These are phyloP conservation scores for Daldinia childiae DNA, from an alignment of 495 filamentous ascomycete species.

Conservation along the genomic window DNA sequence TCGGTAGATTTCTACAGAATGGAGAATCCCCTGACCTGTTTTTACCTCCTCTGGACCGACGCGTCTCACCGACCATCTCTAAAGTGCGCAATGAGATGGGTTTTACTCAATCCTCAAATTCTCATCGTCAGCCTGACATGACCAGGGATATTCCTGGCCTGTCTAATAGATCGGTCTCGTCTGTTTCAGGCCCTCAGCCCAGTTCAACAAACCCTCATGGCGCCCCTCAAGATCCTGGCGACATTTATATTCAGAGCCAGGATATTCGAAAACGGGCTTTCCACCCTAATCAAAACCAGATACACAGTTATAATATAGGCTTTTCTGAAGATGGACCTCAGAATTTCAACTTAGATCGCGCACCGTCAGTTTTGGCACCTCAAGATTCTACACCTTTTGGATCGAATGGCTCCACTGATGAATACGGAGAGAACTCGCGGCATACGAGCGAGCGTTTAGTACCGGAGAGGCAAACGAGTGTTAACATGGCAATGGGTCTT, in stretches of 20 bases:
- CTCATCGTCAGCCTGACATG: conserved; percentile 25
- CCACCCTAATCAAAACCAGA: conserved; percentile 32
- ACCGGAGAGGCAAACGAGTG: conserved; percentile 22
- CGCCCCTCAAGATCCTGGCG: conserved; percentile 45
- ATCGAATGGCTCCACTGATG: conserved; percentile 37
- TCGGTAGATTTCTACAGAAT: conserved; percentile 44
- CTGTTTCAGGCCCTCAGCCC: conserved; percentile 16
- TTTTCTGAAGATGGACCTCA: conserved; percentile 20
- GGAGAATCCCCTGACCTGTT: conserved; percentile 44
- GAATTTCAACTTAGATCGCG: conserved; percentile 18
- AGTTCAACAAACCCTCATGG: conserved; percentile 42
- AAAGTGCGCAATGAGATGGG: conserved; percentile 32
- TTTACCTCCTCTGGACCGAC: conserved; percentile 40
- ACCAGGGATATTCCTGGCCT: conserved; percentile 11
- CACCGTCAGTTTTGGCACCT: conserved; percentile 8
- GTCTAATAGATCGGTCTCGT: conserved; percentile 26
- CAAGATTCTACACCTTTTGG: conserved; percentile 32
- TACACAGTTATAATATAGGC: conserved; percentile 18
- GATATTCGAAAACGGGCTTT: conserved; percentile 43
- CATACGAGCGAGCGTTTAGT: conserved; percentile 16
- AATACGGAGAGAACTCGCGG: conserved; percentile 21
- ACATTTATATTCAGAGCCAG: conserved; percentile 46
- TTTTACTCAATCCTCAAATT: conserved; percentile 30
- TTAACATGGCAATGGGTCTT: conserved; percentile 10
- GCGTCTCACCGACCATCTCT: conserved; percentile 35